Percentiles rank a stretch among this genome's conserved stretches.
Evolutionary conservation across 2,329 filamentous ascomycete genomes (phyloP).

Genomic region (Cytospora schulzeri): DNA sequence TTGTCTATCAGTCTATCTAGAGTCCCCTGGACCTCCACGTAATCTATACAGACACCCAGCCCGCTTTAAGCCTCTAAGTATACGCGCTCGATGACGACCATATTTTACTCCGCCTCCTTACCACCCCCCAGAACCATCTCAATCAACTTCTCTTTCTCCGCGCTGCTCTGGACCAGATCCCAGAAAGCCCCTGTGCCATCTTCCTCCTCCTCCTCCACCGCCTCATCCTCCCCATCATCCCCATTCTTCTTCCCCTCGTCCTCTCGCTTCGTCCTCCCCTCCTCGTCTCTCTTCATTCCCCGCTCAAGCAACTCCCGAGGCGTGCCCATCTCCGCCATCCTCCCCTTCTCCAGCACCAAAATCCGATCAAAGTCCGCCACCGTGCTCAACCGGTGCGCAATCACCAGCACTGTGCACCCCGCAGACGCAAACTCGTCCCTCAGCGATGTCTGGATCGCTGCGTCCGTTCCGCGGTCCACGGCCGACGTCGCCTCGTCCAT

Average conservation of each 20-base stretch:
- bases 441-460: conserved; percentile 58
- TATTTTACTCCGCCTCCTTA: conserved; percentile 12
- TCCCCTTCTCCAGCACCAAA: conserved; percentile 51
- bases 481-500: conserved; percentile 49
- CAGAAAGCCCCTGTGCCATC: conserved; percentile 35
- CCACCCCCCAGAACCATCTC: conserved; percentile 35
- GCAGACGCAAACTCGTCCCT: conserved; percentile 49
- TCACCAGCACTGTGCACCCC: conserved; percentile 55
- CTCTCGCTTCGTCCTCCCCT: conserved; percentile 19
- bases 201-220: conserved; percentile 22
- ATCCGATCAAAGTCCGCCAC: conserved; percentile 55
- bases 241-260: conserved; percentile 5
- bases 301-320: conserved; percentile 44
- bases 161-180: conserved; percentile 36
- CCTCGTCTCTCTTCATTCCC: conserved; percentile 36
- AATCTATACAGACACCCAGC: background rate
- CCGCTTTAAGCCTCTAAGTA: background rate
- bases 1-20: background rate
- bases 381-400: conserved; percentile 45
- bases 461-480: conserved; percentile 59
- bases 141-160: conserved; percentile 34
- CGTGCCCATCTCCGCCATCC: conserved; percentile 46
- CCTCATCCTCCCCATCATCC: conserved; percentile 24
- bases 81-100: background rate
- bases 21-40: background rate